These are phyloP conservation scores for Candida vartiovaarae DNA, from an alignment of 805 yeast genomes.

Conservation along the genomic window DNA sequence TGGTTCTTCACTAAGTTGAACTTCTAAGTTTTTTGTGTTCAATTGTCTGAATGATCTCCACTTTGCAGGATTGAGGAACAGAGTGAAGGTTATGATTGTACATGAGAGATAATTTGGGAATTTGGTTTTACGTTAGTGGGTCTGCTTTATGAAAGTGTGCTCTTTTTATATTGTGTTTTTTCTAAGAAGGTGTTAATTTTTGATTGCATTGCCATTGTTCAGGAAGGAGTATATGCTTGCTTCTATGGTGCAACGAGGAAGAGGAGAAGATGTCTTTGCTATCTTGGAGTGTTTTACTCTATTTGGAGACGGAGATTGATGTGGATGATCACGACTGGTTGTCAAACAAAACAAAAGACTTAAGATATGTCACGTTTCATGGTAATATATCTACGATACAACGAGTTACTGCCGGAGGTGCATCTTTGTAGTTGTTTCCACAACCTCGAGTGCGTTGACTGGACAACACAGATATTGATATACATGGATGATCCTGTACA, in stretches of 20 bases:
- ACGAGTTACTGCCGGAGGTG: constrained; percentile 1
- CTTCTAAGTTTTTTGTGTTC: constrained; percentile 43
- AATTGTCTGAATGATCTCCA: not conserved
- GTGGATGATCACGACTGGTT: constrained; percentile 1
- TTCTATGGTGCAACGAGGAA: not conserved
- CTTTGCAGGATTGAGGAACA: not conserved
- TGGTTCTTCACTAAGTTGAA: constrained; percentile 98
- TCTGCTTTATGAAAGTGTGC: not conserved
- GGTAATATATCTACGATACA: constrained; percentile 15
- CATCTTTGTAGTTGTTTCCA: too few species aligned
- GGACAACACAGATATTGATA: too few species aligned
- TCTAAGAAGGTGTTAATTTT: constrained; percentile 7
- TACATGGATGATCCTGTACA: too few species aligned
- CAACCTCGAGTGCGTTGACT: too few species aligned
- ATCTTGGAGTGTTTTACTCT: not conserved
- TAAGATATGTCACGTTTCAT: constrained; percentile 5
- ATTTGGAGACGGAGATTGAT: not conserved
- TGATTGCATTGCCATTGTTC: constrained; percentile 7
- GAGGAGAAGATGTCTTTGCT: not conserved
- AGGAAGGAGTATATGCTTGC: not conserved
- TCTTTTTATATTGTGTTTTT: constrained; percentile 4
- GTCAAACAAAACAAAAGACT: constrained; percentile 2
- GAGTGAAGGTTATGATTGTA: not conserved
- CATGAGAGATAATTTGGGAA: not conserved
- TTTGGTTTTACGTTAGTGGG: constrained; percentile 5